phyloP scores from a whole-genome alignment of 345 rosid species.

The Eucalyptus camaldulensis region DNA sequence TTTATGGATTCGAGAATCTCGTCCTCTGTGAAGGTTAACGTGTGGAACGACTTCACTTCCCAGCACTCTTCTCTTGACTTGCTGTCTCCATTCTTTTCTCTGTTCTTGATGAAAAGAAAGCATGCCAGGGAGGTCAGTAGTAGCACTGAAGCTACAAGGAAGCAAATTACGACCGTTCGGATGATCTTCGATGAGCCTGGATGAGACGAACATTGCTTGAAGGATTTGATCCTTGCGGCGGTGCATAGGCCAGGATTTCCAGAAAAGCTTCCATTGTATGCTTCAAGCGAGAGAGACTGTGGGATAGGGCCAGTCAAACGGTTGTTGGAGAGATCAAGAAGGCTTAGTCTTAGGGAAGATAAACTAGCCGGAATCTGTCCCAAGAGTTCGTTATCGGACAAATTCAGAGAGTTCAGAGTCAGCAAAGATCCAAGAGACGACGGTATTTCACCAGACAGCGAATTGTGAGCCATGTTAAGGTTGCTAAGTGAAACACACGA shows the following conservation, averaged over 20 bases:
- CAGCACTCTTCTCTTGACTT: constrained; percentile 67
- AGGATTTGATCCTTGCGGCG: constrained; percentile 32
- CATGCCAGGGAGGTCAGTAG: constrained; percentile 39
- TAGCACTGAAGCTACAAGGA: constrained; percentile 30
- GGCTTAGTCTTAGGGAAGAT: constrained; percentile 58
- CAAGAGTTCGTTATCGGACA: constrained; percentile 50
- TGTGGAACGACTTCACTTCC: constrained; percentile 72
- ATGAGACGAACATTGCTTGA: constrained; percentile 32
- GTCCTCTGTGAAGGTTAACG: constrained; percentile 55
- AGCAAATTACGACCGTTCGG: constrained; percentile 32
- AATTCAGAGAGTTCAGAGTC: constrained; percentile 57
- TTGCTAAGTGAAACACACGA: constrained; percentile 49
- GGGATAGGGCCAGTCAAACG: constrained; percentile 58
- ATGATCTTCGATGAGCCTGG: constrained; percentile 29
- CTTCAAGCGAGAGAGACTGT: constrained; percentile 44
- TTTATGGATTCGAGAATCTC: constrained; percentile 84
- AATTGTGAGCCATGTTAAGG: constrained; percentile 58
- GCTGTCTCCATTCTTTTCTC: constrained; percentile 27
- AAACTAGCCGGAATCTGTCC: constrained; percentile 62
- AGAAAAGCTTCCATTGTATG: constrained; percentile 62
- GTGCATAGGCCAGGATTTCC: constrained; percentile 76
- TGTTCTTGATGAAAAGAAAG: constrained; percentile 41
- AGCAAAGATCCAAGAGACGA: constrained; percentile 53
- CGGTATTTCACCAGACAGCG: constrained; percentile 58
- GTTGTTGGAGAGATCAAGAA: constrained; percentile 76